Conservation (phyloP, 2,329 filamentous ascomycete species). For the Ophiocordyceps camponoti-leonardi region DNA sequence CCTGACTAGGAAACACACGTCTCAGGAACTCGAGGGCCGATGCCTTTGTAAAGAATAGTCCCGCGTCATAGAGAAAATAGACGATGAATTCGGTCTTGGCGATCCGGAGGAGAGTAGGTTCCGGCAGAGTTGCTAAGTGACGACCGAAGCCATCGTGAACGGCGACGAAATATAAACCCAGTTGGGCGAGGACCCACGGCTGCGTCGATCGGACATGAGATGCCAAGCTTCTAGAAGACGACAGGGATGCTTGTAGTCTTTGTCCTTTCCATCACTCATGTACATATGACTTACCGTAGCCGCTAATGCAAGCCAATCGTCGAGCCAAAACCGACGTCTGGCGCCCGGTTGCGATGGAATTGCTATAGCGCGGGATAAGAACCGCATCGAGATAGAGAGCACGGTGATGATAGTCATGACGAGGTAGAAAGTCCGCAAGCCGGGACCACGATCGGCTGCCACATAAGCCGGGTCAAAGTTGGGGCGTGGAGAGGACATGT, state of each 20-base stretch:
- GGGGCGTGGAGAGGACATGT: background rate
- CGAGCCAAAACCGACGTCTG: background rate
- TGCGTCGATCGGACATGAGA: background rate
- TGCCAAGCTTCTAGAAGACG: background rate
- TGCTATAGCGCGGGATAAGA: background rate
- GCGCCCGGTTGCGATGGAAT: background rate
- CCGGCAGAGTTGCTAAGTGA: background rate
- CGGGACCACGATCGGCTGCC: background rate
- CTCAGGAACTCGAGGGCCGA: background rate
- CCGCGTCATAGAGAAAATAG: background rate
- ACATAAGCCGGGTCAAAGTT: background rate
- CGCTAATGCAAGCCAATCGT: background rate
- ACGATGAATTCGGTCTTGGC: background rate
- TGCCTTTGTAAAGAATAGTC: background rate
- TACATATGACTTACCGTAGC: background rate
- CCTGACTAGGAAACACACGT: background rate
- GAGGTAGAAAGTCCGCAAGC: background rate
- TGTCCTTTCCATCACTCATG: no score
- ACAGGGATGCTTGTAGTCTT: background rate
- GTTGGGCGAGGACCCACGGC: no score
- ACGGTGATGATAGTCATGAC: background rate
- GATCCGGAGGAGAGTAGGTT: background rate
- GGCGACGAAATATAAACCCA: no score
- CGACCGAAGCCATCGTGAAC: background rate
- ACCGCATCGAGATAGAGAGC: background rate